Base-by-base conservation (phyloP, 495 filamentous ascomycete genomes). In the Xylaria palmicola region DNA sequence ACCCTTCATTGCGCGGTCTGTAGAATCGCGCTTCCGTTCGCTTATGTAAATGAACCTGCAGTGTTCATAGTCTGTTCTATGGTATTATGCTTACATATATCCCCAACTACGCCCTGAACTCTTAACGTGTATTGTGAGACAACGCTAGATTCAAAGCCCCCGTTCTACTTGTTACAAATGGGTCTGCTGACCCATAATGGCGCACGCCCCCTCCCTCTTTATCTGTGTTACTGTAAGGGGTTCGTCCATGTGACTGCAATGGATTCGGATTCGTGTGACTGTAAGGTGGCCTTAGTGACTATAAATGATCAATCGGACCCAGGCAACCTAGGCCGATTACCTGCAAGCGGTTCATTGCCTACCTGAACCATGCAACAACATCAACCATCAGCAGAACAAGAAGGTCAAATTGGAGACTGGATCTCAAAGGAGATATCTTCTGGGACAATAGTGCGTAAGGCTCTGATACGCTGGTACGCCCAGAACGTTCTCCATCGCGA, bases 361-460 rank as follows among this genome's bases (percentile, higher is more conserved):
- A n/a, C n/a, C n/a, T n/a, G n/a, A n/a, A 50, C 10, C 47, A 60
- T 44, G 58, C 40, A 48, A 48, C 43, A 36, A 37, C 5, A 19
- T 4, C 41, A 30, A 8, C n/a, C 26, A 36, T 34, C 43, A 43
- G 30, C 40, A 9, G 9, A 58, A 56, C 52, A 56, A 58, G 27
- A 58, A 27, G 13, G 41, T 29, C 40, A 58, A 24, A 32, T 58
- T 37, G 13, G 48, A 24, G 55, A 58, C 43, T 58, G 43, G 55
- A 19, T 58, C 17, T 58, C 43, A 20, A 58, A 58, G 29, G 55
- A 58, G 37, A 58, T 34, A 48, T 32, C 15, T 22, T 47, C 26
- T 19, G 55, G 55, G 10, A 58, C 55, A 9, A 39, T 58, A 24
- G 41, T 58, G n/a, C 55, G 43, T 24, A 58, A 58, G 41, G 55